Base-by-base conservation (phyloP, 257 asterid genomes). In the Buddleja alternifolia region DNA sequence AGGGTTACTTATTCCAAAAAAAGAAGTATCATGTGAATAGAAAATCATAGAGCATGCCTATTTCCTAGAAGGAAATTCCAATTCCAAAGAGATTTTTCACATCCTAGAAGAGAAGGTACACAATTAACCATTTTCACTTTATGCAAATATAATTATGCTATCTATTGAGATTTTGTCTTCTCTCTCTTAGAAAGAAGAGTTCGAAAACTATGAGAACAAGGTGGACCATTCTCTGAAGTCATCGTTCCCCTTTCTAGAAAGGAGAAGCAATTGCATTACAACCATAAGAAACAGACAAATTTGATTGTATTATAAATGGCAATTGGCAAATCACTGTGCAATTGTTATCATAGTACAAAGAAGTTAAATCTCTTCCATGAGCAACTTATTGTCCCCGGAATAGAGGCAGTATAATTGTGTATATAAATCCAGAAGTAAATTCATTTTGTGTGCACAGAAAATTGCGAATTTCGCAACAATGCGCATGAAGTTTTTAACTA, bases 131-230 rank as follows among this genome's bases (percentile, higher is more conserved):
- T 69, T 70, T 40, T 37, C 39, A 7, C 37, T 47, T 39, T 45
- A 69, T 40, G 71, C 54, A 55, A 44, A 48, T 32, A 9, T 14
- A 69, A 20, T 53, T 58, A 50, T 29, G 67, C 62, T 24, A 15
- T 51, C 60, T 44, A 16, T 17, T 8, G 60, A 9, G 48, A 47
- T 68, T n/a, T n/a, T 61, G 41, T 55, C 41, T 61, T 42, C 23
- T 17, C 64, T 51, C 53, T 16, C 25, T 44, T 15, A 40, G 50
- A 51, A 45, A 17, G 64, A 25, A 45, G 25, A 53, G 42, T 17
- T 56, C 10, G 45, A 41, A 54, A 45, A 34, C 19, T n/a, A n/a
- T n/a, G n/a, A n/a, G n/a, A 24, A 23, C 21, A 63, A n/a, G 44
- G 9, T 39, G 4, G 14, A 8, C 7, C 21, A 20, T 63, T 24